Evolutionary conservation across 192 early-diverging fungal species (phyloP).

Genomic region (Phycomyces nitens): DNA sequence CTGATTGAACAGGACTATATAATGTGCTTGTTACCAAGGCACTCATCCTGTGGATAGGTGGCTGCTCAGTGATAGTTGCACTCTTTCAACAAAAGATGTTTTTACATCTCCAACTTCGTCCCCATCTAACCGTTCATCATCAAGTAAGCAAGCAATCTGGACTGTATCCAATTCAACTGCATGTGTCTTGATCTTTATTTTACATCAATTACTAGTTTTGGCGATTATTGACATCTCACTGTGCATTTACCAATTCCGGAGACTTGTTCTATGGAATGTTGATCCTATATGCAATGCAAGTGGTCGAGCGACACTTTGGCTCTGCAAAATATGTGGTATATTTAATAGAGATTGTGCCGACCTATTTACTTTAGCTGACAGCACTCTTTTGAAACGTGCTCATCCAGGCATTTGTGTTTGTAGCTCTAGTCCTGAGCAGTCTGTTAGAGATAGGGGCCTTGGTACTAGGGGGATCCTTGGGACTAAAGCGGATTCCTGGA

Average conservation of each 20-base stretch:
- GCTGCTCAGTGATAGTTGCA: slow-evolving; percentile 43
- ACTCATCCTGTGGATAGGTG: slow-evolving; percentile 45
- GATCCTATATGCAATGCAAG: slow-evolving; percentile 53
- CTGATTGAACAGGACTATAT: slow-evolving; percentile 47
- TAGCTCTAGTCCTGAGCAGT: slow-evolving; percentile 44
- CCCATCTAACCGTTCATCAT: slow-evolving; percentile 56
- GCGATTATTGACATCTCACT: slow-evolving; percentile 55
- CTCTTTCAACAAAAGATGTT: slow-evolving; percentile 50
- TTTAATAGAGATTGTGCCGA: not conserved
- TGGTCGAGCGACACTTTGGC: slow-evolving; percentile 62
- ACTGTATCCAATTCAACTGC: not conserved
- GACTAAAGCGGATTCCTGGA: slow-evolving; percentile 45
- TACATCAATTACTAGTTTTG: slow-evolving; percentile 44
- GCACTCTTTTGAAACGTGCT: not conserved
- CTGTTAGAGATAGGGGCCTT: slow-evolving; percentile 52
- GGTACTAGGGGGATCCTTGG: slow-evolving; percentile 39
- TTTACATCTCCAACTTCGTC: slow-evolving; percentile 53
- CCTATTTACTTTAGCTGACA: not conserved
- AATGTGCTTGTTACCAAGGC: slow-evolving; percentile 63
- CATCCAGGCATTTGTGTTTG: slow-evolving; percentile 48
- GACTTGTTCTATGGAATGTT: slow-evolving; percentile 60
- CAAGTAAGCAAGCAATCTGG: slow-evolving; percentile 39
- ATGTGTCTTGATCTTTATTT: not conserved
- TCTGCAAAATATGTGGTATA: slow-evolving; percentile 58
- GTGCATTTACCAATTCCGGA: slow-evolving; percentile 50